A percentile compares a stretch with the other conserved stretches of the same genome.
These are phyloP conservation scores for Cerioporus squamosus DNA, from an alignment of 1,284 basidiomycete species.

Conservation along the genomic window DNA sequence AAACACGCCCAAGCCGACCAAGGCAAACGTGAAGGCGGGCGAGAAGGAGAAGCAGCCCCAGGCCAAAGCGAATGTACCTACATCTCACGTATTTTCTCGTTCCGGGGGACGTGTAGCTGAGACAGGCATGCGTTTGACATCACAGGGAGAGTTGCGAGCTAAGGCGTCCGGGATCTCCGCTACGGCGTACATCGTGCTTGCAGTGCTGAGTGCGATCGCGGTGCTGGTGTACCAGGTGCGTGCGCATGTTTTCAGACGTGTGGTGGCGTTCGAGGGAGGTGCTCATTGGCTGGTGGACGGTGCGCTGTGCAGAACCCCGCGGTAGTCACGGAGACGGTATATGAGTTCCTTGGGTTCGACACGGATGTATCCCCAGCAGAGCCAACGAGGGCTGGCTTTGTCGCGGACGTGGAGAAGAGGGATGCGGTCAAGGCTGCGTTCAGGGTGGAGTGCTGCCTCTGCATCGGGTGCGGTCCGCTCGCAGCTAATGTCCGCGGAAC, in stretches of 20 bases:
- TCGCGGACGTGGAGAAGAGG: slow-evolving; percentile 64
- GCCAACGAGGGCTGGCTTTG: slow-evolving; percentile 33
- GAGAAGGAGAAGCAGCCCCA: neutral
- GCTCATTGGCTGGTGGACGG: neutral
- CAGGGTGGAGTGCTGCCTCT: slow-evolving; percentile 55
- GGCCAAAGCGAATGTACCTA: neutral
- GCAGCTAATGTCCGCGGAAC: slow-evolving; percentile 1
- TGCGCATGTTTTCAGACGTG: neutral
- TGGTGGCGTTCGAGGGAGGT: no score
- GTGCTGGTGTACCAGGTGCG: slow-evolving; percentile 18
- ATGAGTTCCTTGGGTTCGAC: slow-evolving; percentile 20
- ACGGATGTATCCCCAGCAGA: slow-evolving; percentile 20
- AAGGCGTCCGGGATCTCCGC: slow-evolving; percentile 6
- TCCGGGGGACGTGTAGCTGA: neutral
- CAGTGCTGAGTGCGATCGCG: slow-evolving; percentile 18
- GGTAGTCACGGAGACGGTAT: slow-evolving; percentile 13
- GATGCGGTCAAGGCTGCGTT: slow-evolving; percentile 79
- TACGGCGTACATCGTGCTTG: slow-evolving; percentile 14
- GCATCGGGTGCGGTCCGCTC: no score
- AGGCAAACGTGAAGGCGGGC: neutral
- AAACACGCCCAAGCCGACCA: neutral
- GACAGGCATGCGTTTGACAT: neutral
- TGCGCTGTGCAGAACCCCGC: slow-evolving; percentile 14
- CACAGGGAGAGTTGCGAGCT: neutral
- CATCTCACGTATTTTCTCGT: neutral